Conservation (phyloP, 805 yeast genomes). For the Cyberlindnera nakhonratchasimensis region DNA sequence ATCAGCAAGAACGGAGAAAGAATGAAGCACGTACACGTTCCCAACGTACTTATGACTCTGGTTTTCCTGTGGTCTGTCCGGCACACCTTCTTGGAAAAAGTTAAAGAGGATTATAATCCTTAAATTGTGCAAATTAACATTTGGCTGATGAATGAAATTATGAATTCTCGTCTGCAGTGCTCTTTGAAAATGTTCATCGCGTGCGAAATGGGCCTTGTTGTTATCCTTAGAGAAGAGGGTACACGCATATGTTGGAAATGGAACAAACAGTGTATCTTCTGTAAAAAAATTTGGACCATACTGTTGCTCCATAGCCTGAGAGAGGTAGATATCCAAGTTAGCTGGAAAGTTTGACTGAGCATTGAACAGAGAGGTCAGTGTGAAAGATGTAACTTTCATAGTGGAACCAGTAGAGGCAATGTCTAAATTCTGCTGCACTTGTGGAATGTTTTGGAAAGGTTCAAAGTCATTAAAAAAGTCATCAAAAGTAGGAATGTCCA, state of each 20-base stretch:
- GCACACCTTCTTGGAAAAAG: constrained; percentile 24
- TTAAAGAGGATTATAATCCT: constrained; percentile 21
- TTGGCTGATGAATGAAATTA: constrained; percentile 19
- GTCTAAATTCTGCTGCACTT: constrained; percentile 11
- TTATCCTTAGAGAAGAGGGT: constrained; percentile 25
- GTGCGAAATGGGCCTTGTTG: constrained; percentile 18
- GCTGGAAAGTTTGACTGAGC: constrained; percentile 23
- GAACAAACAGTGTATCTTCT: constrained; percentile 23
- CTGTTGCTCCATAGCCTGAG: constrained; percentile 19
- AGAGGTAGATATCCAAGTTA: constrained; percentile 21
- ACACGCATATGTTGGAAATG: constrained; percentile 23
- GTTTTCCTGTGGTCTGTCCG: constrained; percentile 25
- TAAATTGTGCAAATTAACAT: constrained; percentile 16
- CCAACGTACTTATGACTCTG: constrained; percentile 28
- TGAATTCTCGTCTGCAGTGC: constrained; percentile 19
- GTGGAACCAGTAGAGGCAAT: constrained; percentile 20
- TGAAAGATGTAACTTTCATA: constrained; percentile 16
- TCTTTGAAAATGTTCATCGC: constrained; percentile 19
- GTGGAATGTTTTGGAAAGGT: constrained; percentile 18
- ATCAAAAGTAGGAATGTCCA: constrained; percentile 20
- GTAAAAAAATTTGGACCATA: constrained; percentile 16
- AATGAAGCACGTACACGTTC: constrained; percentile 21
- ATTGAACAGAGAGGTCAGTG: constrained; percentile 18
- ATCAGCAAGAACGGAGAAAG: constrained; percentile 21
- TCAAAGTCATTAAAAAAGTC: constrained; percentile 28